Evolutionary conservation across 2,329 filamentous ascomycete species (phyloP).

Genomic region (Graphilbum sp.): DNA sequence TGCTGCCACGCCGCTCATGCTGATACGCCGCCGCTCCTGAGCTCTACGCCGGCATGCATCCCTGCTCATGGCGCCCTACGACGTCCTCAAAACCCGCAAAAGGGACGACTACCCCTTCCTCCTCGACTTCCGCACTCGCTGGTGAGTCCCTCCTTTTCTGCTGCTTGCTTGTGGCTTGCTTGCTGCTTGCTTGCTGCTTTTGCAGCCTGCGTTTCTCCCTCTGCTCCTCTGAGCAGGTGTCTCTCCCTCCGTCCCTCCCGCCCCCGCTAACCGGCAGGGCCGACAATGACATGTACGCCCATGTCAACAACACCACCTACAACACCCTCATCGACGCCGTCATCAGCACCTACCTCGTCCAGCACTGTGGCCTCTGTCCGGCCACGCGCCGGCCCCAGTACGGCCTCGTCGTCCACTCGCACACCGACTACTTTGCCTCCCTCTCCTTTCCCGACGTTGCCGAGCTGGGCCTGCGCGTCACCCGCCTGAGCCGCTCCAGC

Average conservation of each 20-base stretch:
- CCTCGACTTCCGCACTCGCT: conserved; percentile 74
- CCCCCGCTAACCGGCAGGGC: conserved; percentile 34
- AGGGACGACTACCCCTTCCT: conserved; percentile 62
- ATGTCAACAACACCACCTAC: conserved; percentile 85
- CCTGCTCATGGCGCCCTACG: conserved; percentile 16
- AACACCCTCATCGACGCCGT: conserved; percentile 78
- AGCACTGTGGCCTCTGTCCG: conserved; percentile 58
- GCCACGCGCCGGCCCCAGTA: conserved; percentile 52
- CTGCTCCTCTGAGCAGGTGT: too few species aligned
- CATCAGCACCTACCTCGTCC: conserved; percentile 76
- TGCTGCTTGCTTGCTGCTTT: neutral
- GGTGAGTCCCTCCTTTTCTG: conserved; percentile 36
- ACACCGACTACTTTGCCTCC: conserved; percentile 72
- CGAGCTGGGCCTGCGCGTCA: conserved; percentile 67
- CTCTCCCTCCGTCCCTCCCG: neutral
- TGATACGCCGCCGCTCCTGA: too few species aligned
- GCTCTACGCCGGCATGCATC: neutral
- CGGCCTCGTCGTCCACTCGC: conserved; percentile 69
- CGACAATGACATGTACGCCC: conserved; percentile 90
- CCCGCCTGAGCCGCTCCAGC: conserved; percentile 70
- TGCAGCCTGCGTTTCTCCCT: neutral
- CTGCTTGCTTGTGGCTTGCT: neutral
- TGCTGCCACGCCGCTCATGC: too few species aligned
- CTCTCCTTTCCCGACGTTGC: conserved; percentile 69
- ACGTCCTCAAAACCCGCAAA: conserved; percentile 40